Base-by-base conservation (phyloP, 2,329 filamentous ascomycete genomes). In the Cryphonectria japonica region DNA sequence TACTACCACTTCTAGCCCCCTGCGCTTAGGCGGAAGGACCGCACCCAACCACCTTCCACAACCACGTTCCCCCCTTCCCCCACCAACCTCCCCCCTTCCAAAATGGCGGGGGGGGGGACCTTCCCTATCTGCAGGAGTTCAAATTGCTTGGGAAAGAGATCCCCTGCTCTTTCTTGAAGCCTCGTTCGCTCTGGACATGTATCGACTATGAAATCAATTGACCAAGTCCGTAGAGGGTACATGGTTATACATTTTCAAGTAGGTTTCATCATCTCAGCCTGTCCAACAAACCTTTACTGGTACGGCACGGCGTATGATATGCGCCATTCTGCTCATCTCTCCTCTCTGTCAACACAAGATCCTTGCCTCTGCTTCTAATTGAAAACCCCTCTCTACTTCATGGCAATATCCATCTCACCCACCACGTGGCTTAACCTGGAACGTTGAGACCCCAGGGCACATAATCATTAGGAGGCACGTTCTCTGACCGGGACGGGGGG, bases 381-480 rank as follows among this genome's bases (percentile, higher is more conserved):
- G 26, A 57, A 14, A 57, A 32, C 3, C 4, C 7, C 54, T 7
- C 54, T 16, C 13, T 57, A 8, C 54, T 32, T 32, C 29, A 32
- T 26, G 26, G 6, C 13, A 57, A 29, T 29, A 32, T 6, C 29
- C 13, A 16, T 29, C 54, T 32, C 54, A 57, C 54, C 26, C 26
- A 57, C 54, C 54, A 57, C 54, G 54, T 57, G 54, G 54, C 54
- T 57, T 16, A 29, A 32, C 54, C 54, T 57, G 54, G 54, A 32
- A 57, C 54, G 54, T 57, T 32, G 54, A 57, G 26, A 32, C 16
- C 16, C 19, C 54, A 29, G 54, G 54, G 50, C 50, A 54, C 26
- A 14, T 14, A 39, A 39, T 9, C 37, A 39, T 39, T 37, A 8
- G 37, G 4, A 54, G 8, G 13, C 14, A 54, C 26, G 26, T 16